Evolutionary conservation across 2,329 filamentous ascomycete genomes (phyloP), one percentile per base, ranked within the genome.

Genomic region (Tolypocladium endophyticum): DNA sequence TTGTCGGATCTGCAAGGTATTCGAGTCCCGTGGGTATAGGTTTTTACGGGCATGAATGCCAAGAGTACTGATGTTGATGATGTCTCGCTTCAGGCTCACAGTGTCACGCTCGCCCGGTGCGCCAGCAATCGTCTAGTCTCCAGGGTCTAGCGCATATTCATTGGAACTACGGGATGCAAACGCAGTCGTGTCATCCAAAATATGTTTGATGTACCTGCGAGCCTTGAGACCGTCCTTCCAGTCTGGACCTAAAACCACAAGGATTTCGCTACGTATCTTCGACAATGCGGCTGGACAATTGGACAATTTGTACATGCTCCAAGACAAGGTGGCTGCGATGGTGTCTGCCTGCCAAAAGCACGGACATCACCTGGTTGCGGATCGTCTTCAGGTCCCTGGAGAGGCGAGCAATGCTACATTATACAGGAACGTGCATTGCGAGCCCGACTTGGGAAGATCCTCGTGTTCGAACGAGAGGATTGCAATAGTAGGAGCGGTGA

Each of bases 331-430:
- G 25, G 82, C 83, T 25, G 92, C 92, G 0, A 92, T 97, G 9
- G 92, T 96, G 72, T 97, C 92, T 83, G 8, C 91, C 92, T 0
- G 92, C 92, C 9, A 45, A 23, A n/a, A 93, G 80, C 14, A 92
- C 81, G 11, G 86, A 85, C 55, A 90, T 83, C 50, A 92, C 79
- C 69, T 92, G 88, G 71, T 92, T 88, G n/a, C 89, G 86, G 36
- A 93, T 81, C 14, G 87, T 79, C 41, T 79, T 79, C 0, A 75
- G 74, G 59, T 82, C 77, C 16, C 86, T 82, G 0, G 89, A 92
- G 71, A 86, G 87, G 18, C 79, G 79, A 20, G 87, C 88, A 14
- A 93, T 81, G 58, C 87, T 87, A n/a, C n/a, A n/a, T n/a, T n/a
- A 69, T 92, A 87, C n/a, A 92, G 79, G 73, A 93, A 92, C 1